These are phyloP conservation scores for Chimonanthus praecox DNA, from an alignment of 164 flowering plant species.

Conservation along the genomic window DNA sequence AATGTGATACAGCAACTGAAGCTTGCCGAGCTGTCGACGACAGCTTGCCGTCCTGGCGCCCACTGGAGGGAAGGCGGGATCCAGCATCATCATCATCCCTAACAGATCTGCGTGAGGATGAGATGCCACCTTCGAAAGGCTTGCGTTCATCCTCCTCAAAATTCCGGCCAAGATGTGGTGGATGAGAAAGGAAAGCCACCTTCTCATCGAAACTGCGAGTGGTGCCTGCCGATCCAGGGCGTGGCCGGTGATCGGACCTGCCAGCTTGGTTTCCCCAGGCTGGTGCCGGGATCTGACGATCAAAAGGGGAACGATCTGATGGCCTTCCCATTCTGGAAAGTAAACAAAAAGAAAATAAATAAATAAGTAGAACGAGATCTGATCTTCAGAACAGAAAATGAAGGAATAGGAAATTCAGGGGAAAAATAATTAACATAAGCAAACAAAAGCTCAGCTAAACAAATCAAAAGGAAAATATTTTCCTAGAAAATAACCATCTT, in stretches of 20 bases:
- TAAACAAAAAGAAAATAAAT: neutral
- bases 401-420: neutral
- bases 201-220: constrained; percentile 62
- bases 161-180: constrained; percentile 57
- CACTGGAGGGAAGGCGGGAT: constrained; percentile 16
- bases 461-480: too few relatives aligned
- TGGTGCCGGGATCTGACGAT: constrained; percentile 33
- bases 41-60: constrained; percentile 31
- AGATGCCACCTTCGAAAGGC: constrained; percentile 65
- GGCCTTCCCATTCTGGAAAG: constrained; percentile 50
- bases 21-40: constrained; percentile 19
- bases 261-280: constrained; percentile 59
- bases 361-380: constrained; percentile 7
- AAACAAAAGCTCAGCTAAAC: too few relatives aligned
- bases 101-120: constrained; percentile 41
- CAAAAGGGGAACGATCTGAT: constrained; percentile 51
- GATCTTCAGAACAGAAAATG: constrained; percentile 1
- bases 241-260: constrained; percentile 50
- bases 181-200: constrained; percentile 47
- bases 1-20: constrained; percentile 20
- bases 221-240: constrained; percentile 71
- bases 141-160: constrained; percentile 97
- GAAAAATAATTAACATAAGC: neutral
- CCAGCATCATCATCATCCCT: constrained; percentile 57
- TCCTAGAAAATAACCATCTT: too few relatives aligned